phyloP scores from a whole-genome alignment of 2,329 filamentous ascomycete species.

The Alternaria brassicae region DNA sequence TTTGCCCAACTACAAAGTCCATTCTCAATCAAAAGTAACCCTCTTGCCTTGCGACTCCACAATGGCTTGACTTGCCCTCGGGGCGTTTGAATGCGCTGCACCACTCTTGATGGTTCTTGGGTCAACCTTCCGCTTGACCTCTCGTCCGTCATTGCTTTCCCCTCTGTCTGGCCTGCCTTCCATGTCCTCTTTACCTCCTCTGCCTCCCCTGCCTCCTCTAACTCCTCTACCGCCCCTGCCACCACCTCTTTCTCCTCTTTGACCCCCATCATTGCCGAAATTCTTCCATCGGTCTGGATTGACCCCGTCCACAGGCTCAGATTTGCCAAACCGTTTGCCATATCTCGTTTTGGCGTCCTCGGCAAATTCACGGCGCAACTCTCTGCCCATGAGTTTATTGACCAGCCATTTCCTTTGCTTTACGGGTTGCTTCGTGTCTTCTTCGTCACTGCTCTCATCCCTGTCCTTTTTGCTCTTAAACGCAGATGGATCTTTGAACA shows the following conservation, averaged over 20 bases:
- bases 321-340: slow-evolving; percentile 88
- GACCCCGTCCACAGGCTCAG: slow-evolving; percentile 42
- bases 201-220: slow-evolving; percentile 12
- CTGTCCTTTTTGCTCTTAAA: slow-evolving; percentile 55
- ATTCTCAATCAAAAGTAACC: slow-evolving; percentile 71
- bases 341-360: slow-evolving; percentile 90
- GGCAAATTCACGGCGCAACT: slow-evolving; percentile 88
- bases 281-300: slow-evolving; percentile 40
- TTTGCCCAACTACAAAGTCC: background rate
- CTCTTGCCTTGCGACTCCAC: slow-evolving; percentile 82
- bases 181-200: background rate
- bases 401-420: slow-evolving; percentile 76
- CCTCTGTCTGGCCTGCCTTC: slow-evolving; percentile 37
- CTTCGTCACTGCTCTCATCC: slow-evolving; percentile 62
- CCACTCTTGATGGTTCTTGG: slow-evolving; percentile 55
- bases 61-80: slow-evolving; percentile 77
- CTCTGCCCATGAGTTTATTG: slow-evolving; percentile 79
- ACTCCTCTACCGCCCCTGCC: background rate
- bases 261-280: slow-evolving; percentile 37
- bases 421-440: slow-evolving; percentile 53
- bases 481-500: slow-evolving; percentile 69
- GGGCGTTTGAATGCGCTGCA: slow-evolving; percentile 55
- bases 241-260: slow-evolving; percentile 21
- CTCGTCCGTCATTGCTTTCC: slow-evolving; percentile 34
- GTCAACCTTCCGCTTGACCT: slow-evolving; percentile 51